phyloP scores from a whole-genome alignment of 495 filamentous ascomycete species.

The Podospora pseudoanserina region DNA sequence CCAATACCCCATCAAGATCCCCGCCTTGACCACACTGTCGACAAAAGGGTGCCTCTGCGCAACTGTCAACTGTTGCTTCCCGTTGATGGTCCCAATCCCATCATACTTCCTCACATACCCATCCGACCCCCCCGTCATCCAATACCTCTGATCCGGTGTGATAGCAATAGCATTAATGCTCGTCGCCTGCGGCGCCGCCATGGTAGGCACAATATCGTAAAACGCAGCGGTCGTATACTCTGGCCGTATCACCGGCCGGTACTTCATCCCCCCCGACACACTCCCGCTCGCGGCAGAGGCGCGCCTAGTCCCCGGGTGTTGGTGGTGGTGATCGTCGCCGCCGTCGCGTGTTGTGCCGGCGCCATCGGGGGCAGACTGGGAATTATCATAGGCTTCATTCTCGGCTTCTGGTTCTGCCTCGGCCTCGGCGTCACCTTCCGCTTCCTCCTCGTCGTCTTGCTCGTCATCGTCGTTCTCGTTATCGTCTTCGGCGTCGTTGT shows the following conservation, averaged over 20 bases:
- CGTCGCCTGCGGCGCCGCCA: conserved; percentile 91
- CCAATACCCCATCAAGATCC: conserved; percentile 93
- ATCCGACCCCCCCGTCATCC: conserved; percentile 90
- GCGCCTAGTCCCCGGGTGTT: conserved; percentile 26
- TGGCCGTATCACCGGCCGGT: conserved; percentile 65
- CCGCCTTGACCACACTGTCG: conserved; percentile 92
- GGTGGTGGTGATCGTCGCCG: too few species aligned
- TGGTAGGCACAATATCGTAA: conserved; percentile 96
- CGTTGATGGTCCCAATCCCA: conserved; percentile 91
- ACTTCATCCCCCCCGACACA: conserved; percentile 39
- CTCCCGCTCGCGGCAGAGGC: conserved; percentile 41
- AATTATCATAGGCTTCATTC: conserved; percentile 16
- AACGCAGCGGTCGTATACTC: conserved; percentile 77
- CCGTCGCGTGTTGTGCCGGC: not conserved
- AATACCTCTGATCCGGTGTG: conserved; percentile 93
- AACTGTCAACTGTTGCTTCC: conserved; percentile 88
- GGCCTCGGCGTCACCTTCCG: conserved; percentile 26
- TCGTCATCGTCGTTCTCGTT: conserved; percentile 57
- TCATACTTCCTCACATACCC: conserved; percentile 95
- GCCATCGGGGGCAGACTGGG: conserved; percentile 40
- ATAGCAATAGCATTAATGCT: conserved; percentile 91
- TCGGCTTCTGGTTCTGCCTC: conserved; percentile 21
- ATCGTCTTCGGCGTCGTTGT: conserved; percentile 55
- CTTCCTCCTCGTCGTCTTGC: conserved; percentile 56
- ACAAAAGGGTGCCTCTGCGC: conserved; percentile 97